A percentile compares a stretch with the other conserved stretches of the same genome.
These are phyloP conservation scores for Hymenoscyphus albidus DNA, from an alignment of 2,329 filamentous ascomycete genomes.

Conservation along the genomic window DNA sequence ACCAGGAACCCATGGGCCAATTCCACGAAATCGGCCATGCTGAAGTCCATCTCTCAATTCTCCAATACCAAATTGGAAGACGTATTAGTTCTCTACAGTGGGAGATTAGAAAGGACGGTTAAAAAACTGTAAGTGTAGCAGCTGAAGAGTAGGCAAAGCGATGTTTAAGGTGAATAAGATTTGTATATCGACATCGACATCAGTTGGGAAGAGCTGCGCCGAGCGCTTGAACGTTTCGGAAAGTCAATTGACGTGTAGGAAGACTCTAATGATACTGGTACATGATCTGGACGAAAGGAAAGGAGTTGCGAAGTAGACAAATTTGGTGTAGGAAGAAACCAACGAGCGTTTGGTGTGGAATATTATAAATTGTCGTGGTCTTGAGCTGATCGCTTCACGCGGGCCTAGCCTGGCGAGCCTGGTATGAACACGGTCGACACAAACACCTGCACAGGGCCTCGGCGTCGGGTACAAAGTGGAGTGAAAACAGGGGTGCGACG, in stretches of 20 bases:
- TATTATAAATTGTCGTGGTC: slow-evolving; percentile 5
- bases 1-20: slow-evolving; percentile 2
- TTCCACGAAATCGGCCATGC: slow-evolving; percentile 21
- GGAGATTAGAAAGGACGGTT: background rate
- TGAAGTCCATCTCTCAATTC: background rate
- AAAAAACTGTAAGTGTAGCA: background rate
- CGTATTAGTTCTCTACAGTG: background rate
- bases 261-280: slow-evolving; percentile 11
- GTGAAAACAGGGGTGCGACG: background rate
- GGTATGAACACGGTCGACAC: slow-evolving; percentile 26
- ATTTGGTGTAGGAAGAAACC: background rate
- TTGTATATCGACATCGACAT: background rate
- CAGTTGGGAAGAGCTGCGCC: background rate
- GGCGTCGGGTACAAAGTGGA: background rate
- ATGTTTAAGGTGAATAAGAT: background rate
- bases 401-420: too few relatives aligned
- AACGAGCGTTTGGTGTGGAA: background rate
- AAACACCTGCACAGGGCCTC: slow-evolving; percentile 4
- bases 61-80: background rate
- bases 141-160: background rate
- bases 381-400: background rate
- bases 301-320: slow-evolving; percentile 10
- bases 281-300: slow-evolving; percentile 6
- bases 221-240: background rate
- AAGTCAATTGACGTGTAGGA: slow-evolving; percentile 2